A percentile compares a stretch with the other conserved stretches of the same genome.
Conservation (phyloP, 2,329 filamentous ascomycete genomes). For the Xylariales sp. region DNA sequence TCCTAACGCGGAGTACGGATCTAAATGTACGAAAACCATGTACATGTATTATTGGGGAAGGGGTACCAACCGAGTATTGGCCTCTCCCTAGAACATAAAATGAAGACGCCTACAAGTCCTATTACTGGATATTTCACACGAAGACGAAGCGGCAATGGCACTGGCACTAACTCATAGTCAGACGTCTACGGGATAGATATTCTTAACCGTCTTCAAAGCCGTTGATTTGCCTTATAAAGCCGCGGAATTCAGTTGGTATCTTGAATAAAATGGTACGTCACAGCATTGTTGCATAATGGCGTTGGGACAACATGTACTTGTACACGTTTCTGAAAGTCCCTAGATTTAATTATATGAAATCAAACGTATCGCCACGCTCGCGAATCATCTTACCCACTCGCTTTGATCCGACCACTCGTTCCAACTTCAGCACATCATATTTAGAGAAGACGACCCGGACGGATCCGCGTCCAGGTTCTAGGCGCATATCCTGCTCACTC, state of each 20-base stretch:
- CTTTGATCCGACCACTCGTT: constrained; percentile 85
- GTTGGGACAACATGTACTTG: neutral
- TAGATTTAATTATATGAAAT: constrained; percentile 76
- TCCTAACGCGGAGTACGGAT: constrained; percentile 42
- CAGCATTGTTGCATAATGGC: neutral
- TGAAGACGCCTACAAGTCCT: constrained; percentile 1
- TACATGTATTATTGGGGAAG: constrained; percentile 29
- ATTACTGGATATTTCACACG: neutral
- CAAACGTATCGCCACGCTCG: constrained; percentile 90
- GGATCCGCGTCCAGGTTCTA: constrained; percentile 69
- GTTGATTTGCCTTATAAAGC: neutral
- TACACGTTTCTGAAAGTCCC: no score
- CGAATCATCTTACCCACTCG: constrained; percentile 85
- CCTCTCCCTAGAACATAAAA: constrained; percentile 23
- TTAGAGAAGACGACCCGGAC: constrained; percentile 80
- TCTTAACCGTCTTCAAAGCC: neutral
- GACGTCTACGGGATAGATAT: neutral
- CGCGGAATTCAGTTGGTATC: constrained; percentile 15
- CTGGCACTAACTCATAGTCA: neutral
- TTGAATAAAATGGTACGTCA: constrained; percentile 3
- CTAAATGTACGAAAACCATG: constrained; percentile 48
- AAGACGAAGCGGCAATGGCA: neutral
- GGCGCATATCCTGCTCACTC: constrained; percentile 67
- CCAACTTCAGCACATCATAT: constrained; percentile 89
- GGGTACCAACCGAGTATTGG: neutral